Conservation (phyloP, 2,329 filamentous ascomycete genomes). For the Xylaria sp. region DNA sequence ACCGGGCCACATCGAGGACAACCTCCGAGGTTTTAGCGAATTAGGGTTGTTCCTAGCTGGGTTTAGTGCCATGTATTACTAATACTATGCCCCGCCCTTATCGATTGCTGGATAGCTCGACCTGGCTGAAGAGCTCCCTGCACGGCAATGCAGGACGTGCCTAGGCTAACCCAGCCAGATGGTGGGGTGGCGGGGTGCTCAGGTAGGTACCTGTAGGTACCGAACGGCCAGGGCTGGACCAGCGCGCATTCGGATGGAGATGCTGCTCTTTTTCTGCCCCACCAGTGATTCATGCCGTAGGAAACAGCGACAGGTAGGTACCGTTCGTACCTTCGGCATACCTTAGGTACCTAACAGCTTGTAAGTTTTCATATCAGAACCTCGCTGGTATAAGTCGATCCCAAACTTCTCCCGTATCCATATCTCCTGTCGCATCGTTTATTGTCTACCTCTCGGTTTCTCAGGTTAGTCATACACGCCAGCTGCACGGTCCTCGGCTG, state of each 20-base stretch:
- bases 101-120: slow-evolving; percentile 7
- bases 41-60: slow-evolving; percentile 27
- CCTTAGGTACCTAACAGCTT: not conserved
- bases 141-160: not conserved
- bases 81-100: not conserved
- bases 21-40: slow-evolving; percentile 31
- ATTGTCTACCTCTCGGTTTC: not conserved
- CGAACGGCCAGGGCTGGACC: not conserved
- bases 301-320: not conserved
- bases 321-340: not conserved
- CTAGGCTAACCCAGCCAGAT: not conserved
- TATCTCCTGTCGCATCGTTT: not conserved
- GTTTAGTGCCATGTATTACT: not conserved
- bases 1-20: slow-evolving; percentile 15
- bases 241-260: not conserved
- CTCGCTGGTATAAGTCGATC: no score
- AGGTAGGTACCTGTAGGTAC: not conserved
- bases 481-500: not conserved
- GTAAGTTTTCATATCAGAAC: not conserved
- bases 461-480: not conserved
- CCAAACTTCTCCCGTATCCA: no score
- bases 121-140: not conserved
- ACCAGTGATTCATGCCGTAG: slow-evolving; percentile 3
- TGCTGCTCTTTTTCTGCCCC: slow-evolving; percentile 8
- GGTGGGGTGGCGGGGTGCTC: slow-evolving; percentile 18